phyloP scores from a whole-genome alignment of 345 rosid genomes.

The Eucalyptus curtisii region DNA sequence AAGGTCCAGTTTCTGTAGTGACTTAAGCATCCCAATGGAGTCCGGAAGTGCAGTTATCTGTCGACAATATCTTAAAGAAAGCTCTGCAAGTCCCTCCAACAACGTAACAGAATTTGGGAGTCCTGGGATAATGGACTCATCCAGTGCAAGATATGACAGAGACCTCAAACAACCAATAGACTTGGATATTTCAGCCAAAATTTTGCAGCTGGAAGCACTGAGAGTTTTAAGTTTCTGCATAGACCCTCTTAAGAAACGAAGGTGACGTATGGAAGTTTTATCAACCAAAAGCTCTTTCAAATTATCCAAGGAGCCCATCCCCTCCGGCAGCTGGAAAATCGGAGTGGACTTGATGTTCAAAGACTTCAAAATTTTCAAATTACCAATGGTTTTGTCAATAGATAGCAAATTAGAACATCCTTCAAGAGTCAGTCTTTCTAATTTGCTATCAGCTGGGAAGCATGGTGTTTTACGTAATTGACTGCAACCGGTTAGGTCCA shows the following conservation, averaged over 20 bases:
- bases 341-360: background rate
- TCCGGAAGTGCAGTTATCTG: background rate
- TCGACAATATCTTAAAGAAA: background rate
- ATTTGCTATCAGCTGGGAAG: background rate
- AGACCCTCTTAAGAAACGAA: background rate
- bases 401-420: background rate
- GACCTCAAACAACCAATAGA: background rate
- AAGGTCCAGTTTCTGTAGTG: accelerated
- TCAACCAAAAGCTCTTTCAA: background rate
- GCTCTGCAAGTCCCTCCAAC: background rate
- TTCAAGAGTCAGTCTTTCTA: background rate
- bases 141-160: background rate
- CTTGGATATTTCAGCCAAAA: background rate
- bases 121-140: background rate
- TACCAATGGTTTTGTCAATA: background rate
- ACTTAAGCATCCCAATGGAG: background rate
- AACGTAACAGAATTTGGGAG: background rate
- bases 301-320: background rate
- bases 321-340: background rate
- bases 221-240: accelerated
- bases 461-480: background rate
- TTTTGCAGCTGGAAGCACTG: background rate
- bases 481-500: background rate
- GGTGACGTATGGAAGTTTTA: background rate
- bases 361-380: background rate